Evolutionary conservation across 345 rosid genomes (phyloP), one percentile per base, ranked within the genome.

Genomic region (Gynandropsis gynandra): DNA sequence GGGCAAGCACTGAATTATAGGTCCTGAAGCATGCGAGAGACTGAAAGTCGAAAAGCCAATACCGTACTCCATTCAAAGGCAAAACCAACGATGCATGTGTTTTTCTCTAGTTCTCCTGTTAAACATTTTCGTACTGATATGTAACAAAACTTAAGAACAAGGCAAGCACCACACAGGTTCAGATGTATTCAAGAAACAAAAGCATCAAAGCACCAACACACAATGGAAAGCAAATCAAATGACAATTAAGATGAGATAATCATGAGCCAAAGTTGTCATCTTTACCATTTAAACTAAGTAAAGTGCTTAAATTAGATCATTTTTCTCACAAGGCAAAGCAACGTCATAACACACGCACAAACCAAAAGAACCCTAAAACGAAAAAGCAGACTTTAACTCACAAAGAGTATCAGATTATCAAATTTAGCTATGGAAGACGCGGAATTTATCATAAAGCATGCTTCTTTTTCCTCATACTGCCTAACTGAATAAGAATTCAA

Each of bases 261-360:
- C 29, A 24, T 2, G 29, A 5, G 29, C 5, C 27, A 50, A 59
- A 59, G 1, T 2, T 59, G 18, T 50, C 34, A 58, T 58, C 38
- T 58, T 48, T 12, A 34, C 36, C 2, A 24, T 2, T 24, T 24
- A 24, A 24, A 24, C 29, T 24, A 24, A 24, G 29, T 5, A 24
- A 24, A 24, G 29, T 24, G 29, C 29, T 24, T 24, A 47, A 8
- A 47, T 47, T n/a, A 31, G 33, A 52, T 38, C 19, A 5, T n/a
- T 38, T 32, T 38, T 42, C 51, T 24, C 29, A 24, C 29, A 24
- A 24, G n/a, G n/a, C n/a, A n/a, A n/a, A n/a, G n/a, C n/a, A n/a
- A n/a, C n/a, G n/a, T n/a, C n/a, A n/a, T n/a, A n/a, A 1, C 41
- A 37, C 16, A 13, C 42, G 3, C 7, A 8, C 4, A 39, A 12